These are phyloP conservation scores for Rutidosis leptorrhynchoides DNA, from an alignment of 129 eudicot genomes.

Conservation along the genomic window DNA sequence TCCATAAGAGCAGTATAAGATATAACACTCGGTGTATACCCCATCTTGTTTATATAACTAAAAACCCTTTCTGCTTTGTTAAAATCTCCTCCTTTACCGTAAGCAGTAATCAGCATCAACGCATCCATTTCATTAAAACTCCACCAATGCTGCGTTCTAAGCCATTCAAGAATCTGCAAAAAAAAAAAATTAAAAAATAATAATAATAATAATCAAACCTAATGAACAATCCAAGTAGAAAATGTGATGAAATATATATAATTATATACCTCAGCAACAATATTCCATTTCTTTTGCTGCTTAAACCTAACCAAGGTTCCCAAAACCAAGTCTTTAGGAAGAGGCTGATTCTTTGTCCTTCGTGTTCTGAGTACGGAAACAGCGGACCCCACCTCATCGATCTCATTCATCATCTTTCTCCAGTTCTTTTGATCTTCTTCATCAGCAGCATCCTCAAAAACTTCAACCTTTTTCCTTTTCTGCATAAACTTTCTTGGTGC, in stretches of 20 bases:
- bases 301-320: conserved; percentile 88
- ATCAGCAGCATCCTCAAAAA: conserved; percentile 72
- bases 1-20: conserved; percentile 97
- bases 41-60: conserved; percentile 68
- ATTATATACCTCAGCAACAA: conserved; percentile 80
- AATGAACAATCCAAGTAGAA: not conserved
- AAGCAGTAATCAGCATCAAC: conserved; percentile 89
- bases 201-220: conserved; percentile 7
- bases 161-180: conserved; percentile 87
- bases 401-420: conserved; percentile 85
- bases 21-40: conserved; percentile 74
- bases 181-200: too few relatives aligned
- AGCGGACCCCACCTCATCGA: conserved; percentile 78
- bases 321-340: conserved; percentile 74
- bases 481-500: conserved; percentile 94
- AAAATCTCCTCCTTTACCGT: conserved; percentile 88
- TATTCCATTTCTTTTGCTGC: conserved; percentile 95
- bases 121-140: conserved; percentile 85
- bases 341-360: conserved; percentile 57
- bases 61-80: conserved; percentile 79
- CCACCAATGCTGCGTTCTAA: conserved; percentile 96
- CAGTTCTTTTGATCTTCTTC: conserved; percentile 87
- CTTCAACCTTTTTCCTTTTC: conserved; percentile 70
- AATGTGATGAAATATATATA: conserved; percentile 28
- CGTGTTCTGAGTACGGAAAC: conserved; percentile 61